phyloP scores from a whole-genome alignment of 192 early-diverging fungal species.

The Rhizoclosmatium sp. region DNA sequence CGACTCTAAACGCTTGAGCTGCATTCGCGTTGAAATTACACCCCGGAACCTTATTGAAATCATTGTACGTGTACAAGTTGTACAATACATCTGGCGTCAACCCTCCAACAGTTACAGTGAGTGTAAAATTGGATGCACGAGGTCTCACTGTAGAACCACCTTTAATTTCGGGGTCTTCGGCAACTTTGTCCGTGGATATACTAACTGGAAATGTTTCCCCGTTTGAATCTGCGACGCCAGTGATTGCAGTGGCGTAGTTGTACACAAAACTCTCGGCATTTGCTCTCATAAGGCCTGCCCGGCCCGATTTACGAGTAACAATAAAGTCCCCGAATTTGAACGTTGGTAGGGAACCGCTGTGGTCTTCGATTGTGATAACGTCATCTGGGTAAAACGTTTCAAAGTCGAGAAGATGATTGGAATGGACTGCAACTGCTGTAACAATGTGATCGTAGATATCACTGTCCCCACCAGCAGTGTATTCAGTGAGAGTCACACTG shows the following conservation, averaged over 20 bases:
- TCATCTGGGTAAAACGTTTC: background rate
- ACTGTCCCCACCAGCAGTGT: background rate
- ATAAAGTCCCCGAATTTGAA: constrained; percentile 1
- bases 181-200: background rate
- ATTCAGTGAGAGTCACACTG: background rate
- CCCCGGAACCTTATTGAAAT: background rate
- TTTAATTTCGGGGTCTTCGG: background rate
- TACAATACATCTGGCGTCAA: background rate
- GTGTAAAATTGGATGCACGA: background rate
- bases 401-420: background rate
- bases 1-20: background rate
- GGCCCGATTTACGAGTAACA: background rate
- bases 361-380: constrained; percentile 1
- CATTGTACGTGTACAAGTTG: background rate
- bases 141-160: background rate
- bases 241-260: constrained; percentile 5
- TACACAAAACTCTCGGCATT: background rate
- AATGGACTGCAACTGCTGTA: background rate
- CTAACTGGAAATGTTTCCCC: constrained; percentile 1
- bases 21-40: constrained; percentile 4
- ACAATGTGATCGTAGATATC: background rate
- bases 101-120: background rate
- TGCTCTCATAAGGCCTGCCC: background rate
- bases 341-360: background rate
- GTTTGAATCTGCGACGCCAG: background rate